Evolutionary conservation across 345 rosid genomes (phyloP), one percentile per base, ranked within the genome.

Genomic region (Carallia brachiata): DNA sequence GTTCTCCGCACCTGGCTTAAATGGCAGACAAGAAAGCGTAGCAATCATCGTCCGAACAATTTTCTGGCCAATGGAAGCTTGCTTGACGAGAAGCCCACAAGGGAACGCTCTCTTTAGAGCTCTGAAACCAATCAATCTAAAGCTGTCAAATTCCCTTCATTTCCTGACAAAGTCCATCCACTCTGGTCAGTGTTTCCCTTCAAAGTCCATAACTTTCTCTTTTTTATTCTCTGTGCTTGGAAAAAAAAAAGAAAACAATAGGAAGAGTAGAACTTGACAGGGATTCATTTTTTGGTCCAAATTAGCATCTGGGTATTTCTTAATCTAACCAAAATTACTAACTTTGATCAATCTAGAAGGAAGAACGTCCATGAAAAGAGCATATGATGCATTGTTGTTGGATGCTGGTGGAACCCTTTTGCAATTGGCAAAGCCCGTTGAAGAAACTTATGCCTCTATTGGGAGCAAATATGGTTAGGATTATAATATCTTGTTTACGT

Each of bases 401-500:
- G 97, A 93, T 70, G 97, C 97, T 18, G 97, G 96, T 47, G 97
- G 97, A 37, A 93, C 98, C 36, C 96, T 93, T 70, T 72, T 93
- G 83, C 98, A 89, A 61, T 70, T 93, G 75, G 47, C 89, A 12
- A 77, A 73, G 28, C 98, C 98, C 19, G 97, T 93, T 4, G 89
- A 86, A 65, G 88, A 93, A 70, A 87, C 87, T 37, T 90, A 93
- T 64, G 86, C 92, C 61, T 81, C 96, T 48, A 81, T 93, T 63
- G 98, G 94, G 34, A 78, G 70, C 37, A 90, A 88, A 85, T 89
- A 89, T 59, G 96, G 98, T 93, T 63, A 73, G 79, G 75, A 84
- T 65, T 12, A 50, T 27, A 19, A 63, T 65, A 65, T 69, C 44
- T 36, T 32, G 36, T 9, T 31, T 63, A 3, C 7, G 10, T 36